Conservation (phyloP, 1,284 basidiomycete species). For the Tylopilus sp. region DNA sequence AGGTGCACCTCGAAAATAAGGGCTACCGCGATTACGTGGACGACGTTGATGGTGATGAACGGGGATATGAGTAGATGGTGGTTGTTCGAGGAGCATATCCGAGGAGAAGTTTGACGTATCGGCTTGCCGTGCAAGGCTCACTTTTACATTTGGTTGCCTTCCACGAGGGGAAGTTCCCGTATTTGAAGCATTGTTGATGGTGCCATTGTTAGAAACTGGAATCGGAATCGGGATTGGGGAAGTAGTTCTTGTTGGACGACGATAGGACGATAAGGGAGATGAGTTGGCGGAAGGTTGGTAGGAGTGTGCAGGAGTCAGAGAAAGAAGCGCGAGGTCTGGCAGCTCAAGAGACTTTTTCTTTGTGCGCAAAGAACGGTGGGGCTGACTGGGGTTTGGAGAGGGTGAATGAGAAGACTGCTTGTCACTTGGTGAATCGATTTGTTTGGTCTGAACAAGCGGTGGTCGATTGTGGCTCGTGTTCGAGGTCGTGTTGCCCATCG, state of each 20-base stretch:
- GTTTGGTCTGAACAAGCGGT: conserved; percentile 22
- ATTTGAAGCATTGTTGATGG: conserved; percentile 33
- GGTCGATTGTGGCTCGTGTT: conserved; percentile 31
- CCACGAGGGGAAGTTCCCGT: conserved; percentile 35
- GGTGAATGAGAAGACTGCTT: conserved; percentile 29
- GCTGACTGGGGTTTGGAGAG: conserved; percentile 35
- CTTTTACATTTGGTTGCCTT: conserved; percentile 32
- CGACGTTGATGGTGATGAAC: conserved; percentile 34
- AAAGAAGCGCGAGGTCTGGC: conserved; percentile 65
- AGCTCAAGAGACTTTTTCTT: conserved; percentile 74
- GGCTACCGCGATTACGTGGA: conserved; percentile 30
- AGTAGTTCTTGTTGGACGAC: conserved; percentile 42
- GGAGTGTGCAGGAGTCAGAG: conserved; percentile 45
- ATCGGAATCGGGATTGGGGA: conserved; percentile 46
- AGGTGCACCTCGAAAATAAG: conserved; percentile 31
- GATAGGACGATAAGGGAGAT: conserved; percentile 41
- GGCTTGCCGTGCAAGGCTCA: conserved; percentile 23
- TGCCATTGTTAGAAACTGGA: conserved; percentile 35
- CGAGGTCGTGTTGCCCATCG: conserved; percentile 35
- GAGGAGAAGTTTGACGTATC: conserved; percentile 34
- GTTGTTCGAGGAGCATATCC: conserved; percentile 37
- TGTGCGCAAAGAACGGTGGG: conserved; percentile 51
- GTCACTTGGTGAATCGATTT: conserved; percentile 24
- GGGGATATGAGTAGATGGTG: conserved; percentile 44
- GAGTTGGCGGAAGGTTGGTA: conserved; percentile 35